Percentiles rank a stretch among this genome's conserved stretches.
Evolutionary conservation across 768 basidiomycete genomes (phyloP).

Genomic region (Hericium alpestre): DNA sequence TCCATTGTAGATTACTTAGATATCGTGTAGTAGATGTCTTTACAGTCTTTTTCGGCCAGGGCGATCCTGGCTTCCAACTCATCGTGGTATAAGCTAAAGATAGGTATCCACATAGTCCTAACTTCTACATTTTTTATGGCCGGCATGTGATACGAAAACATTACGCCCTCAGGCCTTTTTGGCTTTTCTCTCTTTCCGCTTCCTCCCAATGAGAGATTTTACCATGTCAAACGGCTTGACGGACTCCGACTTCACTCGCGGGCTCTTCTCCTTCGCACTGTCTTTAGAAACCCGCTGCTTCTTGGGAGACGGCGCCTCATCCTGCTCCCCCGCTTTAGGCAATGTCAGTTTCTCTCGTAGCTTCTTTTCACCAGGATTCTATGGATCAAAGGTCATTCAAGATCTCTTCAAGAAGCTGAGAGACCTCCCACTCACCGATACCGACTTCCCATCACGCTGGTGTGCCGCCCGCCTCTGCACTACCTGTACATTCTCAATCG

Average conservation of each 20-base stretch:
- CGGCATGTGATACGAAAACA: not conserved
- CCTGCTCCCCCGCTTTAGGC: not conserved
- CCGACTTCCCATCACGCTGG: conserved; percentile 29
- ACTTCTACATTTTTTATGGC: not conserved
- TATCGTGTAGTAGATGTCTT: not conserved
- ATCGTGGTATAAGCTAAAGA: too few species aligned
- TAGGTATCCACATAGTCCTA: too few species aligned
- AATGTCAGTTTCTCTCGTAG: not conserved
- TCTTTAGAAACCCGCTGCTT: not conserved
- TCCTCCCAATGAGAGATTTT: conserved; percentile 70
- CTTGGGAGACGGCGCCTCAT: not conserved
- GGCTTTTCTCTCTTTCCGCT: conserved; percentile 58
- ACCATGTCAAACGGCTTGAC: conserved; percentile 31
- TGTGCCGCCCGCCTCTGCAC: conserved; percentile 61
- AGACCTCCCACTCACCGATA: not conserved
- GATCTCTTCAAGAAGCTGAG: too few species aligned
- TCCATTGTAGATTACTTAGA: too few species aligned
- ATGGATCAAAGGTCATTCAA: too few species aligned
- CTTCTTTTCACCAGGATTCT: not conserved
- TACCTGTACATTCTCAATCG: conserved; percentile 89
- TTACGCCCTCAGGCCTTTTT: not conserved
- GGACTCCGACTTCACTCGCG: conserved; percentile 10
- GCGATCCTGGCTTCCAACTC: too few species aligned
- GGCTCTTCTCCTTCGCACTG: not conserved
- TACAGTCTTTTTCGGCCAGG: not conserved